These are phyloP conservation scores for Lachnellula hyalina DNA, from an alignment of 2,329 filamentous ascomycete genomes.

Conservation along the genomic window DNA sequence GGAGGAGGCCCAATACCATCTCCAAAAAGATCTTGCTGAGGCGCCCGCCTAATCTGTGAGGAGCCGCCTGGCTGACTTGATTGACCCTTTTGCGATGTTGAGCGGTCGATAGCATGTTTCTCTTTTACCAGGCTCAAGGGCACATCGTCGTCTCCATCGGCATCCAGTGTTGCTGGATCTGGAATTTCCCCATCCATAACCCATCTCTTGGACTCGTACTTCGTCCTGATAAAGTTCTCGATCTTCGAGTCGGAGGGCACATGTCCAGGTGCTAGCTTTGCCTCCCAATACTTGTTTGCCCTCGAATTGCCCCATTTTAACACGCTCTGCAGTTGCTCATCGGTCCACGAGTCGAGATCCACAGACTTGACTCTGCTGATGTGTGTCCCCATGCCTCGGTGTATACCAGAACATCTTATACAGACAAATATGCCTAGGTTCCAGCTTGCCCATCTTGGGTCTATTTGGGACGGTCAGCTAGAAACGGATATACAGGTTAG, in stretches of 20 bases:
- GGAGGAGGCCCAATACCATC: conserved; percentile 59
- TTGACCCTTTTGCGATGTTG: conserved; percentile 29
- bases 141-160: conserved; percentile 79
- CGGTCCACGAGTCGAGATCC: conserved; percentile 96
- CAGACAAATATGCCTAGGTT: conserved; percentile 96
- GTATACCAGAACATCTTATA: conserved; percentile 97
- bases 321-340: conserved; percentile 93
- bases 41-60: conserved; percentile 36
- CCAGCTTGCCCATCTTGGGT: conserved; percentile 99
- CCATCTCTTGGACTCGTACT: conserved; percentile 98
- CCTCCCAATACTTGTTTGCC: conserved; percentile 99
- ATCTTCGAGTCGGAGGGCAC: conserved; percentile 96
- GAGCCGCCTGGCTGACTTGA: conserved; percentile 18
- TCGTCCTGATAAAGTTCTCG: conserved; percentile 98
- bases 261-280: conserved; percentile 85
- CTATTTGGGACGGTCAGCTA: conserved; percentile 41
- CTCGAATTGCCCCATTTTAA: conserved; percentile 92
- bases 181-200: conserved; percentile 97
- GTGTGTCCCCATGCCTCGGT: conserved; percentile 97
- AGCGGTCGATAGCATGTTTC: conserved; percentile 58
- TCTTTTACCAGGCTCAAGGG: conserved; percentile 58
- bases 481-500: background rate
- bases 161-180: conserved; percentile 82
- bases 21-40: conserved; percentile 75
- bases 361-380: conserved; percentile 98